A percentile compares a stretch with the other conserved stretches of the same genome.
Evolutionary conservation across 2,329 filamentous ascomycete species (phyloP).

Genomic region (Verticillium tricorpus): DNA sequence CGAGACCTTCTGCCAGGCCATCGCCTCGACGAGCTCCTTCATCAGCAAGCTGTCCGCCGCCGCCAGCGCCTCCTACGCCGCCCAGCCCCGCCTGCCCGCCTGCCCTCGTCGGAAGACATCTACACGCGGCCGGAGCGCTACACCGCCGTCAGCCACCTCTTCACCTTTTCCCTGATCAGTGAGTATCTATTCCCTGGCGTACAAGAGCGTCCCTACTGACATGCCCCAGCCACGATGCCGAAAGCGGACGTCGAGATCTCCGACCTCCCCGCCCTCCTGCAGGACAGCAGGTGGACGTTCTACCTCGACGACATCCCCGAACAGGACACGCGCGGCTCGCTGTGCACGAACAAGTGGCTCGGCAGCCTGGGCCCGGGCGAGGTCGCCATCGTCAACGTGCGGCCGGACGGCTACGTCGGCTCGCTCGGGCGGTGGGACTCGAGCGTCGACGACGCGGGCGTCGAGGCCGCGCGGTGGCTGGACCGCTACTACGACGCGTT

Average conservation of each 20-base stretch:
- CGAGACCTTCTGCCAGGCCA: slow-evolving; percentile 49
- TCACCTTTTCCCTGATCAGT: slow-evolving; percentile 68
- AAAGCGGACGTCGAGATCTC: slow-evolving; percentile 62
- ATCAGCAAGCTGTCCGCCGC: slow-evolving; percentile 55
- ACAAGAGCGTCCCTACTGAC: slow-evolving; percentile 11
- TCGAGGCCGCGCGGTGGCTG: slow-evolving; percentile 49
- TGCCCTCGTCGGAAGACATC: slow-evolving; percentile 55
- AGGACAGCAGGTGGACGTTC: slow-evolving; percentile 65
- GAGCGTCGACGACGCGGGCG: slow-evolving; percentile 43
- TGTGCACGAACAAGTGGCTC: slow-evolving; percentile 67
- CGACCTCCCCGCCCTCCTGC: slow-evolving; percentile 57
- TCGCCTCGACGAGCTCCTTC: slow-evolving; percentile 48
- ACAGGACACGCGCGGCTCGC: slow-evolving; percentile 44
- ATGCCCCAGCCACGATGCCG: slow-evolving; percentile 46
- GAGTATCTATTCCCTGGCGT: slow-evolving; percentile 21
- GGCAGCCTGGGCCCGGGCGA: slow-evolving; percentile 52
- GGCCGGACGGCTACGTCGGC: slow-evolving; percentile 71
- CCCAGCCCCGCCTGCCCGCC: slow-evolving; percentile 52
- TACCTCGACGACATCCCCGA: slow-evolving; percentile 64
- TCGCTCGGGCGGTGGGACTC: slow-evolving; percentile 53
- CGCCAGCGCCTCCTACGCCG: slow-evolving; percentile 57
- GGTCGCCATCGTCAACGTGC: slow-evolving; percentile 62
- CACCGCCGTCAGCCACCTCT: slow-evolving; percentile 60
- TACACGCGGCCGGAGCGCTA: slow-evolving; percentile 67
- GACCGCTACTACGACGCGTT: slow-evolving; percentile 52